Evolutionary conservation across 2,329 filamentous ascomycete genomes (phyloP).

Genomic region (Alternaria brassicicola): DNA sequence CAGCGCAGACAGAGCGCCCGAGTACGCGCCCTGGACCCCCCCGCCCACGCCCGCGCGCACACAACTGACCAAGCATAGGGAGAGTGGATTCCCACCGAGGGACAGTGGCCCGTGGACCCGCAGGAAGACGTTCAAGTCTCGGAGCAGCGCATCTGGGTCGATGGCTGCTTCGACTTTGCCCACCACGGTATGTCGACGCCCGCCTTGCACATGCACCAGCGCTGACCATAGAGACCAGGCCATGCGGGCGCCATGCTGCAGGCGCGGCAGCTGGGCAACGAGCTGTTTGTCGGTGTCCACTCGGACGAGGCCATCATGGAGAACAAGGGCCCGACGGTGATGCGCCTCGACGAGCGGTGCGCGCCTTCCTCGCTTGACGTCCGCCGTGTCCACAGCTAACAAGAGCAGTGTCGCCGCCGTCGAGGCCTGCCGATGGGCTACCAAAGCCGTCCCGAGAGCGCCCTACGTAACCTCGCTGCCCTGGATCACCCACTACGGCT

Average conservation of each 20-base stretch:
- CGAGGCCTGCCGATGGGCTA: constrained; percentile 94
- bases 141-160: constrained; percentile 89
- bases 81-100: constrained; percentile 56
- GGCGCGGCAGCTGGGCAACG: constrained; percentile 85
- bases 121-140: constrained; percentile 64
- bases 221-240: constrained; percentile 58
- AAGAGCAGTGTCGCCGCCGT: constrained; percentile 76
- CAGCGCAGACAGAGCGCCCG: constrained; percentile 48
- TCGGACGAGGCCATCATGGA: constrained; percentile 94
- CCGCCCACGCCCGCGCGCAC: background rate
- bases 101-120: constrained; percentile 69
- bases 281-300: constrained; percentile 91
- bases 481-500: constrained; percentile 95
- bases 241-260: constrained; percentile 98
- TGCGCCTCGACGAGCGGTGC: constrained; percentile 86
- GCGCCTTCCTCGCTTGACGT: constrained; percentile 21
- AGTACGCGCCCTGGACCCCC: constrained; percentile 21
- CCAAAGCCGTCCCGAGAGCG: constrained; percentile 78
- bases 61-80: constrained; percentile 26
- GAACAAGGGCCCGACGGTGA: constrained; percentile 97
- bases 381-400: constrained; percentile 1
- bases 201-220: background rate
- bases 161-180: constrained; percentile 99
- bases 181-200: constrained; percentile 73
- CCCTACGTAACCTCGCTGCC: constrained; percentile 93